phyloP scores from a whole-genome alignment of 1,284 basidiomycete genomes.

The Apiotrichum porosum region DNA sequence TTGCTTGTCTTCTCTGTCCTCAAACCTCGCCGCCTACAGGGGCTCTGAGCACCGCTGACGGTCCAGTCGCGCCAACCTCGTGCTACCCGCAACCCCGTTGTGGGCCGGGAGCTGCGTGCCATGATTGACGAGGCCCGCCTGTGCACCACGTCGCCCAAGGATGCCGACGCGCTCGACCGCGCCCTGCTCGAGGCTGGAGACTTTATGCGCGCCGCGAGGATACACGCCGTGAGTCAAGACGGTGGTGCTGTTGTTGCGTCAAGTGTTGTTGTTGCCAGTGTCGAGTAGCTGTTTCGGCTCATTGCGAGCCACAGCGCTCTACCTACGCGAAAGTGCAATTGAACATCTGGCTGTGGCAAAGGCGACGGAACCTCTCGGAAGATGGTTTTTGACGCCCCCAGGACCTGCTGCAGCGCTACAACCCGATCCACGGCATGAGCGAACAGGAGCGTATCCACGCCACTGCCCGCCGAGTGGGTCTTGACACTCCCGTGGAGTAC shows the following conservation, averaged over 20 bases:
- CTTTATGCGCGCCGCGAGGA: slow-evolving; percentile 66
- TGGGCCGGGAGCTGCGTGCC: slow-evolving; percentile 57
- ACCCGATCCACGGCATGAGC: slow-evolving; percentile 73
- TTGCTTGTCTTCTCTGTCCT: slow-evolving; percentile 1
- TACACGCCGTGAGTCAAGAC: slow-evolving; percentile 54
- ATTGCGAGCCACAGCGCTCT: too few relatives aligned
- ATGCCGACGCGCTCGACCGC: slow-evolving; percentile 32
- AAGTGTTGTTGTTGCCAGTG: too few relatives aligned
- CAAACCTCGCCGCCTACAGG: too few relatives aligned
- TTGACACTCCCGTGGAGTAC: slow-evolving; percentile 51
- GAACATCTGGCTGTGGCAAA: too few relatives aligned
- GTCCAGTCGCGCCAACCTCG: slow-evolving; percentile 51
- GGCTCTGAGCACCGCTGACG: not conserved
- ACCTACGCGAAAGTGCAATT: too few relatives aligned
- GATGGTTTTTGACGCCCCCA: slow-evolving; percentile 46
- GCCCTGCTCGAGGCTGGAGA: slow-evolving; percentile 63
- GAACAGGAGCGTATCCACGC: slow-evolving; percentile 72
- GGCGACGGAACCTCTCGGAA: too few relatives aligned
- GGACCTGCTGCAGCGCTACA: slow-evolving; percentile 75
- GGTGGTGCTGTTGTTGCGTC: not conserved
- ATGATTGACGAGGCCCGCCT: slow-evolving; percentile 35
- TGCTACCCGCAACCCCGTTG: slow-evolving; percentile 51
- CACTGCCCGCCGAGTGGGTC: slow-evolving; percentile 77
- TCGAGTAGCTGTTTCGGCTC: too few relatives aligned
- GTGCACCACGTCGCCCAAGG: slow-evolving; percentile 38